Conservation (phyloP, 169 alveolate species). For the Babesia gibsoni region DNA sequence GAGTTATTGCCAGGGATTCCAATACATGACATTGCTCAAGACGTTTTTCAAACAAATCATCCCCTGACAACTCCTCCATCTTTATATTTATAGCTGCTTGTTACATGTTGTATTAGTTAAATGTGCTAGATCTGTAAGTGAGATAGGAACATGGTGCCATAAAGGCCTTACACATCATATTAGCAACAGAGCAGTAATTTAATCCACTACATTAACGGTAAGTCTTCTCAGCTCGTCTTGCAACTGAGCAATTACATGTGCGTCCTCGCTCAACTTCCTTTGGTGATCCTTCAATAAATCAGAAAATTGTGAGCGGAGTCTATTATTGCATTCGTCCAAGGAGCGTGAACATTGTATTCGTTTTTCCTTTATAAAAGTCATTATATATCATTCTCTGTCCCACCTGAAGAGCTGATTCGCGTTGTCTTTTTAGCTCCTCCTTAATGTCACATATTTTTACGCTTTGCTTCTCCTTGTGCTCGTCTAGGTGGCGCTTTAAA, state of each 20-base stretch:
- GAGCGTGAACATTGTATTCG: not conserved
- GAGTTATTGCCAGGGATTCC: conserved; percentile 51
- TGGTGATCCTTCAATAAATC: not conserved
- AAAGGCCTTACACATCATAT: not conserved
- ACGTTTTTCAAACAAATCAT: conserved; percentile 5
- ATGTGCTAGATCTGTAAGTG: not conserved
- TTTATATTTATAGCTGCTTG: not conserved
- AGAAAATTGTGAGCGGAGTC: not conserved
- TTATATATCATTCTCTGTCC: not conserved
- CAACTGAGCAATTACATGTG: conserved; percentile 2
- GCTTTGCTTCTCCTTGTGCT: conserved; percentile 37
- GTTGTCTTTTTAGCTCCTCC: conserved; percentile 5
- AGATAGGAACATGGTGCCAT: not conserved
- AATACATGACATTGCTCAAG: conserved; percentile 16
- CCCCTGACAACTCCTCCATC: not conserved
- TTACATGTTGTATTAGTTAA: not conserved
- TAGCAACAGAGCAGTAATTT: too few relatives aligned
- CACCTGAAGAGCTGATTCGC: conserved; percentile 10
- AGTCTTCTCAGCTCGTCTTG: conserved; percentile 1
- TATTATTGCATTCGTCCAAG: conserved; percentile 6
- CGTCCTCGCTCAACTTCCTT: conserved; percentile 7
- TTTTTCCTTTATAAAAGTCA: not conserved
- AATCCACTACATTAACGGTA: not conserved
- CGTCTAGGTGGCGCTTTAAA: conserved; percentile 32
- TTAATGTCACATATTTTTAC: conserved; percentile 26